Base-by-base conservation (phyloP, 345 rosid genomes). In the Sisymbrium altissimum region DNA sequence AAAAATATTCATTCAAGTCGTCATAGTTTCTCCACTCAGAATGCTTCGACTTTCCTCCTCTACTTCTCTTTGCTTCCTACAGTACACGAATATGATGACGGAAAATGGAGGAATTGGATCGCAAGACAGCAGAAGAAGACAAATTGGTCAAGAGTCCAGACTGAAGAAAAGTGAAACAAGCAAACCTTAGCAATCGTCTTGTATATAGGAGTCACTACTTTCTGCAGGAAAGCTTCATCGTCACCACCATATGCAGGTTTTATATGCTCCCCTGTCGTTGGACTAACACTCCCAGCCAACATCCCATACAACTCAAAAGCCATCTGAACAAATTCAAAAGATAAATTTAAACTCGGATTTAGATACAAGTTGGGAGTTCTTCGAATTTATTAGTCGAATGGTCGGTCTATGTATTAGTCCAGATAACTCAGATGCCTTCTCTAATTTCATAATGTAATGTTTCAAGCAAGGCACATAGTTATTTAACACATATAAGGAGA, bases 21-120 rank as follows among this genome's bases (percentile, higher is more conserved):
- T 88, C 90, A 57, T 88, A 88, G 69, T 88, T 88, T 70, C 92
- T 84, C 92, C 92, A 88, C 41, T 86, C 88, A 50, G 89, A 88
- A 84, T 88, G 92, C 86, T 86, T 86, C 46, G 87, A 83, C 66
- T 66, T 86, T 40, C 92, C 90, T 70, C 77, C 88, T 79, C 76
- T 82, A 70, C 90, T 86, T 77, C 82, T 80, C 68, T 73, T 75
- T 74, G 93, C 87, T 88, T 88, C 93, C 93, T 88, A 61, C 11
- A 55, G 54, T 48, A 41, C 43, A 71, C 50, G 30, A 66, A 19
- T 9, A 44, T 17, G 36, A 61, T 61, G 18, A 72, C 52, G 30
- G 52, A 27, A 54, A 54, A 64, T 12, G 44, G 15, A 49, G 25
- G 13, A 50, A 61, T 4, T n/a, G 1, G 29, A 64, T 13, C 10